Base-by-base conservation (phyloP, 441 rosid genomes). In the Arabidopsis hybrid region DNA sequence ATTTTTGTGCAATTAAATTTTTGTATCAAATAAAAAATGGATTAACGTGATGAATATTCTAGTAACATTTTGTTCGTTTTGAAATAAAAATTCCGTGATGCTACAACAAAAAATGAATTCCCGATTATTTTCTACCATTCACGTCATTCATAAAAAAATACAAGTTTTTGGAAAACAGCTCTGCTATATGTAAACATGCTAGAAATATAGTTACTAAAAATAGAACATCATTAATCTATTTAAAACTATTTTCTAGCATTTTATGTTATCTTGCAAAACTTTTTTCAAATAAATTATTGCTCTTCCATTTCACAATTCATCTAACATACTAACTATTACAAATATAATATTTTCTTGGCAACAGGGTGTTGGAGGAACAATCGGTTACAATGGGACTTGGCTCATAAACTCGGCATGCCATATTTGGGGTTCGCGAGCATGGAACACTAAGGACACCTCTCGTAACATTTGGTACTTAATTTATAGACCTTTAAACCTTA, bases 361-460 rank as follows among this genome's bases (percentile, higher is more conserved):
- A 71, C 5, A 78, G 81, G 81, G 81, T 39, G 55, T 78, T 7
- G 78, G 70, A 31, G 78, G 77, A 51, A n/a, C 53, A 40, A 36
- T 72, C 5, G 70, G 78, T 1, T 78, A 73, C 81, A 65, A 78
- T 43, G 77, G 67, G 73, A 78, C 81, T 9, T 78, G 77, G 77
- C 55, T 78, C 13, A 34, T 78, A 67, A 78, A 78, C 42, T 78
- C 81, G 2, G 78, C 71, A 32, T 78, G 81, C 21, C 81, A 78
- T 73, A 72, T 73, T 10, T 73, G 77, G 81, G 81, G 81, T 3
- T 53, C 74, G 1, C 73, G 14, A 56, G 78, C 71, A 0, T 78
- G 81, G 81, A 73, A 78, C 65, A 78, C 78, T 10, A 73, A 68
- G 29, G 78, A 78, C 61, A 72, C 78, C 11, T 78, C 81, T 67